These are phyloP conservation scores for Mycena kentingensis DNA, from an alignment of 768 basidiomycete species.

Conservation along the genomic window DNA sequence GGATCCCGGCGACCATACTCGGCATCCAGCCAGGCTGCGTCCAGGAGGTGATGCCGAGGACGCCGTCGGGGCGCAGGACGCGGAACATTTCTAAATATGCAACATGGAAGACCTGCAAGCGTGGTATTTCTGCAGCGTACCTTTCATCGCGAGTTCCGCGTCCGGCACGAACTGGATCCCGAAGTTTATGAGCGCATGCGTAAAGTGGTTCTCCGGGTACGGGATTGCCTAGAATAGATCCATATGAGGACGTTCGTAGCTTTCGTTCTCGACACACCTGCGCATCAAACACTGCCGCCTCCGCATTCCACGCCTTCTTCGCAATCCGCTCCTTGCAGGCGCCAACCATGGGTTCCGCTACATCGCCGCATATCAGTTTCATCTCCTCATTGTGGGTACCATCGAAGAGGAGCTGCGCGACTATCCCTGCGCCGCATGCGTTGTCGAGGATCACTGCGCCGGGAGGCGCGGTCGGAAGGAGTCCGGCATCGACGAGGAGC, in stretches of 20 bases:
- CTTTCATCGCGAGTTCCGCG: background rate
- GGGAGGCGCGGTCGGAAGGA: constrained; percentile 11
- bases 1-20: background rate
- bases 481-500: constrained; percentile 1
- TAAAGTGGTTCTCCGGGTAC: constrained; percentile 10
- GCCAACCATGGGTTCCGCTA: constrained; percentile 6
- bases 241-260: too few species aligned
- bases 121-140: background rate
- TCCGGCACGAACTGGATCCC: constrained; percentile 15
- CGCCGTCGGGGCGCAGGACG: constrained; percentile 4
- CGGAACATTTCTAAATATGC: constrained; percentile 8
- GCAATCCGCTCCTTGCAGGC: constrained; percentile 6
- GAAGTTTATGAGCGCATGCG: constrained; percentile 12
- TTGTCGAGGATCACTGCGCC: constrained; percentile 13
- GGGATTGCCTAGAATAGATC: constrained; percentile 1
- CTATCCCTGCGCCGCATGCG: constrained; percentile 10
- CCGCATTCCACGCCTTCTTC: constrained; percentile 11
- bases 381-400: background rate
- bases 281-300: constrained; percentile 8
- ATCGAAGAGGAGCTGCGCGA: constrained; percentile 3
- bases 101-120: background rate
- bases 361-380: constrained; percentile 5
- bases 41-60: constrained; percentile 7
- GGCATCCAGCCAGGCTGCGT: constrained; percentile 8
- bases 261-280: constrained; percentile 10